Evolutionary conservation across 2,329 filamentous ascomycete genomes (phyloP), one percentile per base, ranked within the genome.

Genomic region (Xylaria sp.): DNA sequence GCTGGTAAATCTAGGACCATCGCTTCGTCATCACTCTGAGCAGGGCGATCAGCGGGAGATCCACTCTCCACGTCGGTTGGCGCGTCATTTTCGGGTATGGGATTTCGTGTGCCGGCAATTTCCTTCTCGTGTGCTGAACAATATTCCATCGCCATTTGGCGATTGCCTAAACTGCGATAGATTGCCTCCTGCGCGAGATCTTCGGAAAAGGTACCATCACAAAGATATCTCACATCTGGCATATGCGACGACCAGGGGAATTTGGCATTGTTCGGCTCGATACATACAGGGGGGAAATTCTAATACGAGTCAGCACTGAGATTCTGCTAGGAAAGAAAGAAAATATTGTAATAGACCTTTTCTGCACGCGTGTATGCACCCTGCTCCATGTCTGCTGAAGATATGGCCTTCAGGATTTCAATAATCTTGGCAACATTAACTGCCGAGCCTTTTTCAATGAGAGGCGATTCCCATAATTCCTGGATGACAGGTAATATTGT

Each of bases 391-490:
- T 97, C 94, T n/a, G 89, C 92, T 67, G 90, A 87, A 12, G 94
- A 87, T 18, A 97, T 90, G 5, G 89, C 89, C 74, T 92, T 93
- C 66, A 99, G 84, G 56, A 97, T 95, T 39, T 94, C 92, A 69
- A 98, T 89, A 15, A 97, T 84, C 63, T 90, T 91, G 74, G 93
- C 92, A 20, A 96, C 89, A 51, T 94, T 92, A 25, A 90, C 87
- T 28, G 90, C 91, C 2, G 92, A 90, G 0, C 94, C 89, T 75
- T 93, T 94, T 74, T 97, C 94, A 20, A 96, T 89, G 57, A 97
- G 88, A 31, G 89, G 85, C 0, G 94, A 97, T 73, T 93, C 90
- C 97, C 96, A 99, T 34, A 98, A 87, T 56, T 90, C 87, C 66
- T 88, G 87, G 50, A 96, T 87, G 55, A 91, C 88, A 0, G 94